A percentile compares a stretch with the other conserved stretches of the same genome.
Conservation (phyloP, 2,329 filamentous ascomycete species). For the Madurella fahalii region DNA sequence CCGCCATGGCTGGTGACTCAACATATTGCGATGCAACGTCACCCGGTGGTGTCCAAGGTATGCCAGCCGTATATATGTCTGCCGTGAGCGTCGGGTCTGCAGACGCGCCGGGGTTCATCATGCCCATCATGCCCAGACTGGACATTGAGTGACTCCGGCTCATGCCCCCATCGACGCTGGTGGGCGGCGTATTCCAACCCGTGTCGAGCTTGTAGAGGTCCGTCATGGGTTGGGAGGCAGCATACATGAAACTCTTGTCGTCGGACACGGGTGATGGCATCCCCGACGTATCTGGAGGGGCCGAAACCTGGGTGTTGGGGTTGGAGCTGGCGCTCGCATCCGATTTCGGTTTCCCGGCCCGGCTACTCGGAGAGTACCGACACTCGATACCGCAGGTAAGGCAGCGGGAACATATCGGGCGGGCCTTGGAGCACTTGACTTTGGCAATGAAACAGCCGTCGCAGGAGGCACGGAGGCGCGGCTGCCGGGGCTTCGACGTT, state of each 20-base stretch:
- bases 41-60: constrained; percentile 39
- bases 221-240: constrained; percentile 25
- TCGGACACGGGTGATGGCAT: constrained; percentile 25
- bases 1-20: constrained; percentile 31
- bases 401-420: constrained; percentile 52
- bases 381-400: constrained; percentile 47
- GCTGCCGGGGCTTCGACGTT: constrained; percentile 28
- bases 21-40: constrained; percentile 34
- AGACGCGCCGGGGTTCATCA: constrained; percentile 17
- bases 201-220: constrained; percentile 36
- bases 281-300: constrained; percentile 21
- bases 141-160: constrained; percentile 37
- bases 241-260: constrained; percentile 32
- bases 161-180: constrained; percentile 34
- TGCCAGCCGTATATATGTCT: constrained; percentile 35
- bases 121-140: constrained; percentile 25
- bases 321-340: constrained; percentile 34
- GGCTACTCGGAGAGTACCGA: constrained; percentile 49
- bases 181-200: constrained; percentile 38
- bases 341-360: constrained; percentile 47
- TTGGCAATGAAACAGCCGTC: constrained; percentile 54
- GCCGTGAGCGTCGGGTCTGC: constrained; percentile 19
- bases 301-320: constrained; percentile 15
- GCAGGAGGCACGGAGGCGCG: constrained; percentile 39
- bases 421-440: constrained; percentile 52